Evolutionary conservation across 371 early-diverging fungal species (phyloP).

Genomic region (Lichtheimia ramosa): DNA sequence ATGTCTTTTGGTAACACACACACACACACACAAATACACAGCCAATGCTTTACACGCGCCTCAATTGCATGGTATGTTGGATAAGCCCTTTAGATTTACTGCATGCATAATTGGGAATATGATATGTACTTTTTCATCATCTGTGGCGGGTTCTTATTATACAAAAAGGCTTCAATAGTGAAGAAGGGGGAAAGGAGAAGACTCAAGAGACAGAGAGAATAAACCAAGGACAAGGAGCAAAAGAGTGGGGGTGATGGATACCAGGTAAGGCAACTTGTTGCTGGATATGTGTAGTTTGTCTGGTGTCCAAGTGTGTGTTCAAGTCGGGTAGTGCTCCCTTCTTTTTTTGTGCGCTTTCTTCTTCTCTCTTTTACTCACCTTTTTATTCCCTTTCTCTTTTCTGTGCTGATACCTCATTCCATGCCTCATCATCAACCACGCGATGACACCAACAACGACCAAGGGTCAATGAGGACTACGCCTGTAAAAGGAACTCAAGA

Average conservation of each 20-base stretch:
- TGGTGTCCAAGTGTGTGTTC: neutral
- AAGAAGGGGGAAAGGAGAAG: neutral
- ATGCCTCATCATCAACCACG: constrained; percentile 17
- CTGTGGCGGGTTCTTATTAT: no score
- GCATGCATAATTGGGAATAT: no score
- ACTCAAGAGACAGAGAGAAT: neutral
- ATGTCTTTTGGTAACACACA: no score
- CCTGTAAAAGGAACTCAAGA: constrained; percentile 25
- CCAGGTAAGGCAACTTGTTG: neutral
- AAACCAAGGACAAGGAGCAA: neutral
- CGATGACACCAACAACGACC: neutral
- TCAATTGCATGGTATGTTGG: no score
- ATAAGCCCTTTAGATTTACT: no score
- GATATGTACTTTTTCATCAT: no score
- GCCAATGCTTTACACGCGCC: no score
- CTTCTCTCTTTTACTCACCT: constrained; percentile 9
- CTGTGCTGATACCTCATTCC: neutral
- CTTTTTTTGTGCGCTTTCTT: neutral
- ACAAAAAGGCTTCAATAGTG: no score
- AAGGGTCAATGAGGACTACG: neutral
- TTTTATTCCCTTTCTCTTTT: neutral
- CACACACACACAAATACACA: no score
- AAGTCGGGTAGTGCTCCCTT: constrained; percentile 1
- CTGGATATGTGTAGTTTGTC: neutral
- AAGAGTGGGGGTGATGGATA: constrained; percentile 3